Evolutionary conservation across 345 rosid species (phyloP).

Genomic region (Microthlaspi erraticum): DNA sequence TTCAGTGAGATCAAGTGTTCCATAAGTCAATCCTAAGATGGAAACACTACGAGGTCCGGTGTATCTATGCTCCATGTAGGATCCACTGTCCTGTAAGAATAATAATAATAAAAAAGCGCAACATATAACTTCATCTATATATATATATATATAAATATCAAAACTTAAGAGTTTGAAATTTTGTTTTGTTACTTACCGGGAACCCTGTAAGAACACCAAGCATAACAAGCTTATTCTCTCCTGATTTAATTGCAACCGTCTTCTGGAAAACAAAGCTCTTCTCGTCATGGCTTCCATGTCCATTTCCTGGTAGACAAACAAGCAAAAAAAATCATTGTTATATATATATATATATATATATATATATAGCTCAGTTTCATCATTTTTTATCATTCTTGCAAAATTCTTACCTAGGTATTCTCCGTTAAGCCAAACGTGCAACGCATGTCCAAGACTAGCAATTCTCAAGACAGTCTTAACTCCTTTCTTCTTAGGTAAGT

Average conservation of each 20-base stretch:
- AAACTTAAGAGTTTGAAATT: neutral
- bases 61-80: constrained; percentile 85
- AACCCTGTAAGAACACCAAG: constrained; percentile 66
- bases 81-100: constrained; percentile 78
- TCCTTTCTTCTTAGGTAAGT: constrained; percentile 56
- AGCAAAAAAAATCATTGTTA: neutral
- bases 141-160: neutral
- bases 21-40: constrained; percentile 78
- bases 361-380: neutral
- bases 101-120: neutral
- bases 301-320: constrained; percentile 51
- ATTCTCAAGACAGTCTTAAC: constrained; percentile 55
- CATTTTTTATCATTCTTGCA: neutral
- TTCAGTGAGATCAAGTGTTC: constrained; percentile 73
- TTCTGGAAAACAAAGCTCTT: constrained; percentile 80
- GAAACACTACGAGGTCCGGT: constrained; percentile 84
- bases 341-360: too few relatives aligned
- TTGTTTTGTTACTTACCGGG: constrained; percentile 53
- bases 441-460: constrained; percentile 90
- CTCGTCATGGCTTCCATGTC: constrained; percentile 83
- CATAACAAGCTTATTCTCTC: constrained; percentile 59
- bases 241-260: constrained; percentile 52
- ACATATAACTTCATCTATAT: neutral
- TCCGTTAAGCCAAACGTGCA: constrained; percentile 74
- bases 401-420: constrained; percentile 62